Percentiles rank a stretch among this genome's conserved stretches.
Conservation (phyloP, 2,329 filamentous ascomycete genomes). For the Neonectria faginata region DNA sequence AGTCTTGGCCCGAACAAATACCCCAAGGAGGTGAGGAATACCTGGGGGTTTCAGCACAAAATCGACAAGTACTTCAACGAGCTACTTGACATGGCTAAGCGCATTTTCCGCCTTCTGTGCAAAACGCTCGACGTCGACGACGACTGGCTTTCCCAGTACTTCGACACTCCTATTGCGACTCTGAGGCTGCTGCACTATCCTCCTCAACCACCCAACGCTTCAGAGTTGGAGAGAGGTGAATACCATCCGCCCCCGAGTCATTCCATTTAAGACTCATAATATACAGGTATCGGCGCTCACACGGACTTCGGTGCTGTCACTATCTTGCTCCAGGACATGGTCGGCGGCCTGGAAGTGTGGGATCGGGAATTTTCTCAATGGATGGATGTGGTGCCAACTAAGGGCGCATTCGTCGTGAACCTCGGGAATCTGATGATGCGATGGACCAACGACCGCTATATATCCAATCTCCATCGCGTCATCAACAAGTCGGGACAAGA, state of each 20-base stretch:
- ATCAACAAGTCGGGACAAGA: conserved; percentile 63
- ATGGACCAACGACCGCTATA: conserved; percentile 66
- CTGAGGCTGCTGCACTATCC: conserved; percentile 29
- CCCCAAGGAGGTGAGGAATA: conserved; percentile 15
- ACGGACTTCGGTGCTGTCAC: conserved; percentile 31
- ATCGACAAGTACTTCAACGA: conserved; percentile 14
- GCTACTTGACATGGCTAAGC: conserved; percentile 11
- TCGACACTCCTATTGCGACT: conserved; percentile 25
- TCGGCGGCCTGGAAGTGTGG: conserved; percentile 31
- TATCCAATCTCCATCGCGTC: conserved; percentile 65
- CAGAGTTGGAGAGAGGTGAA: conserved; percentile 26
- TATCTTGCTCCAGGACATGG: conserved; percentile 31
- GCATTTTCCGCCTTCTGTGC: conserved; percentile 15
- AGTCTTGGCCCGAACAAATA: conserved; percentile 29
- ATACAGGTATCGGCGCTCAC: conserved; percentile 26
- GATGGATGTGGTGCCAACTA: conserved; percentile 52
- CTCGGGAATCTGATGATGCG: conserved; percentile 61
- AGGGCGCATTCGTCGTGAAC: conserved; percentile 64
- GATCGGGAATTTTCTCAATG: conserved; percentile 19
- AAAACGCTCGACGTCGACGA: conserved; percentile 10
- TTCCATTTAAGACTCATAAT: background rate
- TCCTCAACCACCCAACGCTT: conserved; percentile 19
- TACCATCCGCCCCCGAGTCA: background rate
- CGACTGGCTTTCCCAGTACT: conserved; percentile 19
- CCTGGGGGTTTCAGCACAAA: background rate